These are phyloP conservation scores for Magnusiomyces fungicola DNA, from an alignment of 1,139 yeast species.

Conservation along the genomic window DNA sequence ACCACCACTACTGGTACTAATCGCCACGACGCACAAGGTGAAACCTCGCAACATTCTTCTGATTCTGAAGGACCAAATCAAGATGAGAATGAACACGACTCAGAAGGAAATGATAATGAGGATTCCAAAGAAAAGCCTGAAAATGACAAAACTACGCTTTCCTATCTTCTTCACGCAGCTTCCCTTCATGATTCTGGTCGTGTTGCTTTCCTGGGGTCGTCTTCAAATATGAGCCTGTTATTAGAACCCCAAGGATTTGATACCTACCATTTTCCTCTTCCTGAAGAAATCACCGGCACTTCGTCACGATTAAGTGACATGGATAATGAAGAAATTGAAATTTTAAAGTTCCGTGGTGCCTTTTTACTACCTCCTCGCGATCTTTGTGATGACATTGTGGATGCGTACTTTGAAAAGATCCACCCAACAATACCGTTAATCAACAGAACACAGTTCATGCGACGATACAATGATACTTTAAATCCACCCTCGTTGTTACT, in stretches of 20 bases:
- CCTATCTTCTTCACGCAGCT: conserved; percentile 4
- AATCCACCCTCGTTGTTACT: conserved; percentile 64
- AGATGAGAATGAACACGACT: too few relatives aligned
- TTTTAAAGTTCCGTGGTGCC: conserved; percentile 63
- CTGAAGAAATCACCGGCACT: conserved; percentile 28
- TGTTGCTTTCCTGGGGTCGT: conserved; percentile 29
- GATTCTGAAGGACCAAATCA: too few relatives aligned
- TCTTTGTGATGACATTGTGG: conserved; percentile 54
- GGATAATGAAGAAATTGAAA: conserved; percentile 63
- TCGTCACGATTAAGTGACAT: conserved; percentile 31
- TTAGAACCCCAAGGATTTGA: conserved; percentile 29
- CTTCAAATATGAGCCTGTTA: conserved; percentile 31
- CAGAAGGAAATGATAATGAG: too few relatives aligned
- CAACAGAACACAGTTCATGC: conserved; percentile 56
- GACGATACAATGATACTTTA: conserved; percentile 47
- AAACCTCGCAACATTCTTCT: too few relatives aligned
- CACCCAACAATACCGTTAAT: conserved; percentile 71
- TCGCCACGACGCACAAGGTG: too few relatives aligned
- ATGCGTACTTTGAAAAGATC: conserved; percentile 56
- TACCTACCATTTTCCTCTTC: conserved; percentile 31
- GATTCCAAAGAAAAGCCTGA: background rate
- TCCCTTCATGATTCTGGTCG: conserved; percentile 19
- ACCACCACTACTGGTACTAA: too few relatives aligned
- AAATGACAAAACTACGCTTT: background rate
- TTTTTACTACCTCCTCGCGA: conserved; percentile 58